Evolutionary conservation across 2,329 filamentous ascomycete species (phyloP), one percentile per base, ranked within the genome.

Genomic region (Laburnicola sp.): DNA sequence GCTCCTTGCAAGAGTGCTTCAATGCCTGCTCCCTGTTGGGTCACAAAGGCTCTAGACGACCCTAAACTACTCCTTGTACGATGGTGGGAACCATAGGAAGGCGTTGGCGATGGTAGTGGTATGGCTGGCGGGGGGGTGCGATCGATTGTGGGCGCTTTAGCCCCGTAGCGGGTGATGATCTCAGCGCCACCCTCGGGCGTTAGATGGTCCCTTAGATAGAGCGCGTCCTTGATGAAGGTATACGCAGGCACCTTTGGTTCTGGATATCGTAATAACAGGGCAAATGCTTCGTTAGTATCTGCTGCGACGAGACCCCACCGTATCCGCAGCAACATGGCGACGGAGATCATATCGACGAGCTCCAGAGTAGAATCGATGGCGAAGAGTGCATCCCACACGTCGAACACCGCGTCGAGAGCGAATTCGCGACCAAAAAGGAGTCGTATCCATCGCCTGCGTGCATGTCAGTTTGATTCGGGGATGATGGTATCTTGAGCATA

Each of bases 361-460:
- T 91, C 85, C 26, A 96, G 75, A 0, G 83, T 81, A 6, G 93
- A 82, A 63, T 96, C 92, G 64, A 95, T 85, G 2, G 92, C 89
- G 69, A 99, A 95, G 1, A 99, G 79, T 6, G 86, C 82, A 74
- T 99, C 94, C 94, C 94, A 99, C 49, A 99, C 81, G 22, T 84
- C 78, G 32, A 99, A 81, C 35, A 92, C 82, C 55, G 96, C 85
- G 47, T 92, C 85, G 54, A 97, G 95, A 0, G 90, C 85, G 62
- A 97, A 97, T 70, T 99, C 94, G 59, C 94, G 84, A 42, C 93
- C 92, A 66, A 97, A 97, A 0, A 99, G 76, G 1, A 99, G 82
- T 26, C 94, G 85, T 51, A 97, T 88, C 94, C 94, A 99, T 50
- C 94, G 91, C 57, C 89, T 92, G 36, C 11, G 41, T 10, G 32